Conservation (phyloP, 768 basidiomycete genomes). For the Suillus decipiens region DNA sequence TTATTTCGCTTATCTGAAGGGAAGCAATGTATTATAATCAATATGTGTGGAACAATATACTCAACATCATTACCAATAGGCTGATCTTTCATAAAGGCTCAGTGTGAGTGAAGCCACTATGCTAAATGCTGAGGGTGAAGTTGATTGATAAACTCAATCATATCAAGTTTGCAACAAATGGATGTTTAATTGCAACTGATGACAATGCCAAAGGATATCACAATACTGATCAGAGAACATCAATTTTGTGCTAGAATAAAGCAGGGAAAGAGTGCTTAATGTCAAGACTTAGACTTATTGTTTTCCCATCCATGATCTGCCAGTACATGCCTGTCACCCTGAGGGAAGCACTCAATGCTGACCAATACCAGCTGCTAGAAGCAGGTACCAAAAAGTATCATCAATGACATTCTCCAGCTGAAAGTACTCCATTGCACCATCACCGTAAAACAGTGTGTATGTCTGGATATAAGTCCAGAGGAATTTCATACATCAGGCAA, state of each 20-base stretch:
- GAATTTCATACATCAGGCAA: neutral
- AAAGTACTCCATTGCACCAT: neutral
- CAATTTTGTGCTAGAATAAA: slow-evolving; percentile 3
- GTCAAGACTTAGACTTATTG: neutral
- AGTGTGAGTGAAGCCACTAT: no score
- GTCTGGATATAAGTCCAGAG: neutral
- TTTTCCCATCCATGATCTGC: neutral
- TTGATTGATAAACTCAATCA: no score
- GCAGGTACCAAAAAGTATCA: neutral
- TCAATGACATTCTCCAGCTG: neutral
- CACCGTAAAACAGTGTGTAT: neutral
- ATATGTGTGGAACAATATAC: no score
- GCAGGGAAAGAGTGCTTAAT: neutral
- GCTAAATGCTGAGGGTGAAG: no score
- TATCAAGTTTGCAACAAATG: no score
- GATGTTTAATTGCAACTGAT: no score
- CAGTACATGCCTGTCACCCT: neutral
- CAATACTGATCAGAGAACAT: slow-evolving; percentile 3
- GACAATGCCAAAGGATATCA: no score
- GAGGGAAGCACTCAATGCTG: neutral
- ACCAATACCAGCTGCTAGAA: neutral
- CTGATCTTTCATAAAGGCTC: no score
- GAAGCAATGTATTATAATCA: no score
- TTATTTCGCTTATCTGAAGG: no score
- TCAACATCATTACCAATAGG: no score